A percentile compares a stretch with the other conserved stretches of the same genome.
These are phyloP conservation scores for Plectosphaerella cucumerina DNA, from an alignment of 2,329 filamentous ascomycete species.

Conservation along the genomic window DNA sequence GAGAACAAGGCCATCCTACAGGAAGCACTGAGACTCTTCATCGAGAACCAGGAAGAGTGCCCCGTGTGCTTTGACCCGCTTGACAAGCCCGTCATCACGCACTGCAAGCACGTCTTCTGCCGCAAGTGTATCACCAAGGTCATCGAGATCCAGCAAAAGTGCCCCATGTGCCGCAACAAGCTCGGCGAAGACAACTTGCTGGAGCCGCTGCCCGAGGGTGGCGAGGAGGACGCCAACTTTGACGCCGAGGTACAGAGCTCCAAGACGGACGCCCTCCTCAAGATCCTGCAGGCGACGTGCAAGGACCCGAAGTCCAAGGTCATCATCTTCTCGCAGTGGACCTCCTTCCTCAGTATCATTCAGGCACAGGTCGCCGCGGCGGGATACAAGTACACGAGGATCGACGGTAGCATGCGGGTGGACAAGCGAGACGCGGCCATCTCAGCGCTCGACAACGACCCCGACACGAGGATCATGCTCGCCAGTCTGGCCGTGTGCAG, in stretches of 20 bases:
- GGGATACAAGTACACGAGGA: conserved; percentile 61
- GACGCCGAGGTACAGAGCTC: conserved; percentile 67
- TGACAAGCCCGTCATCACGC: conserved; percentile 73
- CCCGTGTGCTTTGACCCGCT: conserved; percentile 74
- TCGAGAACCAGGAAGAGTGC: conserved; percentile 80
- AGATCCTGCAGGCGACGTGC: conserved; percentile 68
- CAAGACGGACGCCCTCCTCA: conserved; percentile 76
- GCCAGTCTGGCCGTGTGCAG: conserved; percentile 79
- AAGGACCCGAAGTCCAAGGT: conserved; percentile 62
- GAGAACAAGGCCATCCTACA: conserved; percentile 72
- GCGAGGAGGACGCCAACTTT: conserved; percentile 43
- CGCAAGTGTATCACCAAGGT: conserved; percentile 68
- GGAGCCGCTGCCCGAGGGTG: conserved; percentile 56
- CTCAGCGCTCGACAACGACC: conserved; percentile 60
- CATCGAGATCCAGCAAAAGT: conserved; percentile 72
- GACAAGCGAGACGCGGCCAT: conserved; percentile 69
- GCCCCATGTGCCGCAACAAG: conserved; percentile 75
- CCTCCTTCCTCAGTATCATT: conserved; percentile 67
- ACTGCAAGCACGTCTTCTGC: conserved; percentile 80
- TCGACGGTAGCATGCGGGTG: conserved; percentile 78
- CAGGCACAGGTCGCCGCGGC: conserved; percentile 61
- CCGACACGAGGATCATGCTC: conserved; percentile 69
- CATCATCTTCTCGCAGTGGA: conserved; percentile 76
- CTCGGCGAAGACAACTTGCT: conserved; percentile 58
- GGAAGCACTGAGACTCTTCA: conserved; percentile 68